Evolutionary conservation across 140 eudicot genomes (phyloP).

Genomic region (Oenanthe javanica): DNA sequence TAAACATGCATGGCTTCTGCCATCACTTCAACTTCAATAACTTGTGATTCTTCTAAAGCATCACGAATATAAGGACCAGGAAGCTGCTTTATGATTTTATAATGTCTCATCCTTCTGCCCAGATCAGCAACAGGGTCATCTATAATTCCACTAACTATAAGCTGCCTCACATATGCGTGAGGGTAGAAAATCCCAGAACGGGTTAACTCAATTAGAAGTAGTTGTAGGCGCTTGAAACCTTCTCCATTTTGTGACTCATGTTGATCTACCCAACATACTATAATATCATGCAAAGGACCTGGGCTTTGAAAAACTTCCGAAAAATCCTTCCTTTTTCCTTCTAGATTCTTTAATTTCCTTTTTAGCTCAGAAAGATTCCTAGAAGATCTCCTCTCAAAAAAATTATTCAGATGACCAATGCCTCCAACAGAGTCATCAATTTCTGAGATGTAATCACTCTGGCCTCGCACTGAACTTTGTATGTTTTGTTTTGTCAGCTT

Average conservation of each 20-base stretch:
- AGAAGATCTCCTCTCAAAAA: slow-evolving; percentile 13
- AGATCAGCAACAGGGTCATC: slow-evolving; percentile 43
- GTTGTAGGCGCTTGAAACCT: slow-evolving; percentile 84
- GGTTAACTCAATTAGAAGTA: slow-evolving; percentile 62
- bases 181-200: slow-evolving; percentile 81
- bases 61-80: slow-evolving; percentile 51
- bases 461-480: slow-evolving; percentile 24
- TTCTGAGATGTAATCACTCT: slow-evolving; percentile 7
- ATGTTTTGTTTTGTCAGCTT: slow-evolving; percentile 47
- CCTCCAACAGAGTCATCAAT: slow-evolving; percentile 7
- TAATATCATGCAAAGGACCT: slow-evolving; percentile 76
- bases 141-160: slow-evolving; percentile 81
- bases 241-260: slow-evolving; percentile 73
- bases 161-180: slow-evolving; percentile 77
- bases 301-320: slow-evolving; percentile 70
- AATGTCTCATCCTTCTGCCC: slow-evolving; percentile 59
- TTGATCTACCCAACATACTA: slow-evolving; percentile 97
- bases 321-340: slow-evolving; percentile 31
- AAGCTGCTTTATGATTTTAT: slow-evolving; percentile 72
- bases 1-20: slow-evolving; percentile 71
- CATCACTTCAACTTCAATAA: slow-evolving; percentile 33
- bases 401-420: slow-evolving; percentile 14
- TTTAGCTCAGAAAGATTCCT: slow-evolving; percentile 15
- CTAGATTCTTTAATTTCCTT: slow-evolving; percentile 22
- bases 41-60: slow-evolving; percentile 67